phyloP scores from a whole-genome alignment of 306 rosid species.

The Heteromeles arbutifolia region DNA sequence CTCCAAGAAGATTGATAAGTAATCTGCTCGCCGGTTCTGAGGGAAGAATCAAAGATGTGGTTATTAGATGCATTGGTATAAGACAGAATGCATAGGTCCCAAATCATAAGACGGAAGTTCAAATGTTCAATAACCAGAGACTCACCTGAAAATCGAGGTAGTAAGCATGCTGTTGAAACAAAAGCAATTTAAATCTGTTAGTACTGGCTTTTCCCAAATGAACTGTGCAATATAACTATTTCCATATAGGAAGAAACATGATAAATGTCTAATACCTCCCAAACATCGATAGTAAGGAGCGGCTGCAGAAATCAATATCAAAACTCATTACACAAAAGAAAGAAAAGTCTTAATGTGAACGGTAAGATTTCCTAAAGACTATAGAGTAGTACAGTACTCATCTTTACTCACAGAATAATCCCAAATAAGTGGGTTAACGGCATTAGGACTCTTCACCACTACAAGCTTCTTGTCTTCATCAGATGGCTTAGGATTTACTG shows the following conservation, averaged over 20 bases:
- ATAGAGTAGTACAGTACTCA: too few relatives aligned
- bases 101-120: neutral
- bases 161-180: slow-evolving; percentile 78
- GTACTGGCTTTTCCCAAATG: neutral
- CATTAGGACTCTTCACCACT: slow-evolving; percentile 77
- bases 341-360: neutral
- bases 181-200: slow-evolving; percentile 9
- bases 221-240: neutral
- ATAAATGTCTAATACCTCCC: slow-evolving; percentile 65
- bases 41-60: slow-evolving; percentile 12
- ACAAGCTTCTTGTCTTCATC: slow-evolving; percentile 73
- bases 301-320: slow-evolving; percentile 57
- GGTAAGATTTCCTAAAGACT: neutral
- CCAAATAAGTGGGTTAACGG: slow-evolving; percentile 86
- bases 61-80: neutral
- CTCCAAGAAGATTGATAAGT: slow-evolving; percentile 59
- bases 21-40: slow-evolving; percentile 61
- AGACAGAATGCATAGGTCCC: slow-evolving; percentile 1
- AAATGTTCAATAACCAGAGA: slow-evolving; percentile 5
- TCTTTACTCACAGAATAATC: slow-evolving; percentile 47
- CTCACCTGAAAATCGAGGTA: slow-evolving; percentile 87
- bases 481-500: slow-evolving; percentile 54
- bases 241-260: slow-evolving; percentile 1
- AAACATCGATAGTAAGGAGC: slow-evolving; percentile 80
- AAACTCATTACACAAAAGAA: slow-evolving; percentile 11